These are phyloP conservation scores for Cystoderma amianthinum DNA, from an alignment of 768 basidiomycete species.

Conservation along the genomic window DNA sequence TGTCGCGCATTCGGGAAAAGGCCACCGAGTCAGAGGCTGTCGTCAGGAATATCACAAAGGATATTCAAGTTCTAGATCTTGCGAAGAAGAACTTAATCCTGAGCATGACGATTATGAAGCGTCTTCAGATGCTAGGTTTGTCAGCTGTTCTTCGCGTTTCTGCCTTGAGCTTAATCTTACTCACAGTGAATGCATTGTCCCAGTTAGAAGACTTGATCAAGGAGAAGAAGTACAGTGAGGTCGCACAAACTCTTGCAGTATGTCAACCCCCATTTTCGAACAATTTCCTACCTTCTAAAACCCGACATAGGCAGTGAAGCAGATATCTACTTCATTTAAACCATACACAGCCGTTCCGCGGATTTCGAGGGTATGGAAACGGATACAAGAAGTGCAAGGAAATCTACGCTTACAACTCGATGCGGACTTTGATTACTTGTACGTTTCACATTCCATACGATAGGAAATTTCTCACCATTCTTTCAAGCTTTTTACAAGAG, in stretches of 20 bases:
- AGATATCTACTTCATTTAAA: constrained; percentile 78
- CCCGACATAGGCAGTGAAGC: constrained; percentile 75
- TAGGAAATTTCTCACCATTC: background rate
- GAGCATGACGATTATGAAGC: constrained; percentile 85
- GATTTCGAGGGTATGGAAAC: constrained; percentile 72
- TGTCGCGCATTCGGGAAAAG: constrained; percentile 94
- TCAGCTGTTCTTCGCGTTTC: constrained; percentile 3
- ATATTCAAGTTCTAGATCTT: constrained; percentile 90
- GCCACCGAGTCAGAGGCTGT: constrained; percentile 96
- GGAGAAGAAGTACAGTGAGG: constrained; percentile 76
- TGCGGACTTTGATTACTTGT: constrained; percentile 90
- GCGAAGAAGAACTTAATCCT: constrained; percentile 90
- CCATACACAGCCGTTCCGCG: constrained; percentile 69
- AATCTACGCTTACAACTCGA: constrained; percentile 77
- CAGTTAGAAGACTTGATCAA: constrained; percentile 76
- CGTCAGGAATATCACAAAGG: constrained; percentile 90
- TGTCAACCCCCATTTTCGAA: constrained; percentile 7
- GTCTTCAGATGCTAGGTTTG: constrained; percentile 91
- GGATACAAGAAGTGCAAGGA: constrained; percentile 79
- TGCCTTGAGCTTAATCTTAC: background rate
- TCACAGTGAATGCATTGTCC: constrained; percentile 69
- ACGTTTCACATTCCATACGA: constrained; percentile 24
- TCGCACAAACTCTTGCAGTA: constrained; percentile 76
- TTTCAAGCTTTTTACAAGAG: constrained; percentile 71
- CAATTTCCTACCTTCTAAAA: background rate